Evolutionary conservation across 1,284 basidiomycete species (phyloP), one percentile per base, ranked within the genome.

Genomic region (Austroboletus sp.): DNA sequence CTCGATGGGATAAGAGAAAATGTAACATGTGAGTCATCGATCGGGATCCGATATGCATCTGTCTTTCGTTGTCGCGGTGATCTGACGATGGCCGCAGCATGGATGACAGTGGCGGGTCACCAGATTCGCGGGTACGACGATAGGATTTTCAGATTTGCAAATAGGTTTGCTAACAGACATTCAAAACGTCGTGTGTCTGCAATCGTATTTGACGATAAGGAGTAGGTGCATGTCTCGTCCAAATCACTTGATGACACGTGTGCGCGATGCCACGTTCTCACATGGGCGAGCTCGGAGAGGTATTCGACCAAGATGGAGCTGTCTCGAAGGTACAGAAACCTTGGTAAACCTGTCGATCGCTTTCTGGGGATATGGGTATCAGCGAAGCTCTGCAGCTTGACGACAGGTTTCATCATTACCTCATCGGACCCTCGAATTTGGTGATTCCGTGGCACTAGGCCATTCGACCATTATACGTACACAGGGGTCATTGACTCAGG

Each of bases 121-220:
- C 30, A 33, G 19, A 46, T 29, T 31, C 27, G 29, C 10, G 17
- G 21, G 15, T 26, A 16, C n/a, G 21, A 42, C 37, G 26, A 48
- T 38, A 46, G 13, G 31, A 33, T 46, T 51, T 41, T 41, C 12
- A 45, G 37, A 53, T 58, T 58, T 56, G 44, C 17, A 62, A 53
- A 53, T 46, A 25, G 27, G 31, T 35, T 38, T 36, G 8, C n/a
- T 36, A 3, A 15, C 32, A 13, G 27, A 46, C 45, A 46, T 41
- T 55, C 32, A 23, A 36, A 36, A 21, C 12, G 5, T 21, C 15
- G 13, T 40, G 40, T n/a, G 33, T 15, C 17, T 47, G 49, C 26
- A 40, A 42, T 48, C 30, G 50, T 44, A 61, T 60, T 53, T 59
- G 60, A 61, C 54, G 58, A 64, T 62, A 64, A 59, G 51, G 46